Conservation (phyloP, 1,284 basidiomycete species). For the Melampsora americana region DNA sequence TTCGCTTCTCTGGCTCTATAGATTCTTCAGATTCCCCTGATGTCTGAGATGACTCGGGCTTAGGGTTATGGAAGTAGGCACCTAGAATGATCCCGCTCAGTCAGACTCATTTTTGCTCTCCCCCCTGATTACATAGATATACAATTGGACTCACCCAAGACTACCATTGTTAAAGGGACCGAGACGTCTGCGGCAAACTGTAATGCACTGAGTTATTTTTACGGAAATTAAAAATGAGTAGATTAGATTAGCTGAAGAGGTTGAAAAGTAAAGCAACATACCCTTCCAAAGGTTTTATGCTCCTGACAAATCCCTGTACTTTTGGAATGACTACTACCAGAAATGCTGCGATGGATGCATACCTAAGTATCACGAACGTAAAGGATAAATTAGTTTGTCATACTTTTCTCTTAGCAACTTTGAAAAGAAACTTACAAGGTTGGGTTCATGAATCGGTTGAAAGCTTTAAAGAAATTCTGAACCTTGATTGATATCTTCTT, state of each 20-base stretch:
- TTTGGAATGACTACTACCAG: conserved; percentile 56
- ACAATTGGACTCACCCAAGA: conserved; percentile 51
- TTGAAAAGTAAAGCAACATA: conserved; percentile 39
- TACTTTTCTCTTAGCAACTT: neutral
- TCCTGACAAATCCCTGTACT: conserved; percentile 53
- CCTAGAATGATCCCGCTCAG: neutral
- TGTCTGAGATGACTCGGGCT: neutral
- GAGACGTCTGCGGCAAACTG: conserved; percentile 55
- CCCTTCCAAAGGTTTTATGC: conserved; percentile 54
- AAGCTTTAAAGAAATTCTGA: conserved; percentile 41
- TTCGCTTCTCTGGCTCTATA: too few species aligned
- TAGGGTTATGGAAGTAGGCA: conserved; percentile 18
- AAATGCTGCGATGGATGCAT: conserved; percentile 55
- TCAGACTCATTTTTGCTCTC: neutral
- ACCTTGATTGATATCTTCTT: too few species aligned
- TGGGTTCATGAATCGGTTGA: conserved; percentile 50
- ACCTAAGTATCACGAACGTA: conserved; percentile 46
- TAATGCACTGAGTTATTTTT: conserved; percentile 54
- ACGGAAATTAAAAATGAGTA: too few species aligned
- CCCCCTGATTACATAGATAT: neutral
- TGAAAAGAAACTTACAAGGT: conserved; percentile 35
- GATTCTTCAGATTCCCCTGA: neutral
- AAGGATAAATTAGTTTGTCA: neutral
- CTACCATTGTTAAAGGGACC: conserved; percentile 57
- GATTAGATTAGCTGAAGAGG: too few species aligned